A percentile compares a stretch with the other conserved stretches of the same genome.
Conservation (phyloP, 73 alveolate genomes). For the Paramecium caudatum region DNA sequence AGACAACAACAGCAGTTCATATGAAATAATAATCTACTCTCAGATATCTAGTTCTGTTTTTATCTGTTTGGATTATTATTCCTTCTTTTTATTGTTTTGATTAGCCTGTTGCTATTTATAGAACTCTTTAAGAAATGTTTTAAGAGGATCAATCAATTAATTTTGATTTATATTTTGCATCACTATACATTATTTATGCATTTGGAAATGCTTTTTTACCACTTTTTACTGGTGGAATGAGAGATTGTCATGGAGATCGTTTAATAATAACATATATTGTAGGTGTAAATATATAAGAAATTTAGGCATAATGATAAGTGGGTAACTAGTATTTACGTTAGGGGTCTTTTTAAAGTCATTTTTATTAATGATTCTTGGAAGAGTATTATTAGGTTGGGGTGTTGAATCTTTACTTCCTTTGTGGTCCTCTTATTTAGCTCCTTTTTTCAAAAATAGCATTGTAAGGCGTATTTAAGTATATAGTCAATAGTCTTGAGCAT, state of each 20-base stretch:
- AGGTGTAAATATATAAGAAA: not conserved
- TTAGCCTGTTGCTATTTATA: conserved; percentile 47
- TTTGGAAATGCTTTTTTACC: conserved; percentile 60
- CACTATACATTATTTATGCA: conserved; percentile 34
- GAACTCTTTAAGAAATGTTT: not conserved
- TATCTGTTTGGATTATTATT: conserved; percentile 42
- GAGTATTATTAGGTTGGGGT: conserved; percentile 63
- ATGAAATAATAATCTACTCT: conserved; percentile 21
- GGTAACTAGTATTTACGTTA: not conserved
- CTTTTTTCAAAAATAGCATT: conserved; percentile 35
- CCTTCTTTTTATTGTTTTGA: conserved; percentile 69
- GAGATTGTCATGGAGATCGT: conserved; percentile 48
- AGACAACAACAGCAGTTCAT: conserved; percentile 3
- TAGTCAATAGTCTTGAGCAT: conserved; percentile 56
- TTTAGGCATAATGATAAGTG: conserved; percentile 25
- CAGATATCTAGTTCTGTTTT: conserved; percentile 27
- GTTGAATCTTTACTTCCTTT: conserved; percentile 17
- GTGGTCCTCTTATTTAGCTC: conserved; percentile 14
- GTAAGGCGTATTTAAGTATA: conserved; percentile 6
- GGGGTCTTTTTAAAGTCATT: conserved; percentile 45
- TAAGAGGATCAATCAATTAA: not conserved
- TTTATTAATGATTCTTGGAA: conserved; percentile 35
- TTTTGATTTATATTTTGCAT: conserved; percentile 48
- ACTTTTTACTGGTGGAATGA: conserved; percentile 51
- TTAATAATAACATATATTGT: conserved; percentile 28